phyloP scores from a whole-genome alignment of 1,284 basidiomycete genomes.

The Cryptococcus jaspeensis region DNA sequence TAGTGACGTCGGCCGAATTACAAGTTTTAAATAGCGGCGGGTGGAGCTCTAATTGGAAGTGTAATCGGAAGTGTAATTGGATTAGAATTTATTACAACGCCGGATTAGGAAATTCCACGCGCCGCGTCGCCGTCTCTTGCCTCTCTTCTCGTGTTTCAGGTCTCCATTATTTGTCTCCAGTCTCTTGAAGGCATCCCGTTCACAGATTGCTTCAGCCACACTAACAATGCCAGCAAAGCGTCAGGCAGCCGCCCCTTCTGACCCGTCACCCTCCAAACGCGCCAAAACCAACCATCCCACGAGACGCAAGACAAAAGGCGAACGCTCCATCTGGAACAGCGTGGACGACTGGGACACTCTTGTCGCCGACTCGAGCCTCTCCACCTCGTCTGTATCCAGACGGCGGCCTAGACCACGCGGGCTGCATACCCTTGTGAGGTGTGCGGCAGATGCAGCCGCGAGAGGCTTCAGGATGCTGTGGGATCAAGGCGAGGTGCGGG shows the following conservation, averaged over 20 bases:
- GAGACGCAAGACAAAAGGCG: not conserved
- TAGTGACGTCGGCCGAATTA: too few relatives aligned
- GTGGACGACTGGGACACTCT: conserved; percentile 37
- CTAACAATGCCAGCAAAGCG: not conserved
- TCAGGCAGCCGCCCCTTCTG: not conserved
- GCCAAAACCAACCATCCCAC: not conserved
- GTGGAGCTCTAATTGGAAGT: too few relatives aligned
- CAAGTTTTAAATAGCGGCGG: too few relatives aligned
- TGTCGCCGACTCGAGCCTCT: conserved; percentile 26
- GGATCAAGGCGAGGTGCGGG: conserved; percentile 10
- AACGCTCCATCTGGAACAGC: conserved; percentile 29
- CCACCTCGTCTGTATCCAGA: conserved; percentile 34
- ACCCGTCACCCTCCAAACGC: not conserved
- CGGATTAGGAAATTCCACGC: too few relatives aligned
- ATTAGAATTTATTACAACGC: too few relatives aligned
- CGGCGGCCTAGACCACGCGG: conserved; percentile 23
- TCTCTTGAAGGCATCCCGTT: too few relatives aligned
- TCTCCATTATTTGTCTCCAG: too few relatives aligned
- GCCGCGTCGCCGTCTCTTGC: too few relatives aligned
- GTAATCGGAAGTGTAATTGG: too few relatives aligned
- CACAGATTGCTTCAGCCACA: too few relatives aligned
- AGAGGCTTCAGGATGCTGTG: conserved; percentile 32
- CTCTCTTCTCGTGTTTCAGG: too few relatives aligned
- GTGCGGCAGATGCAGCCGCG: conserved; percentile 14
- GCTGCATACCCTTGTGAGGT: conserved; percentile 19